These are phyloP conservation scores for Microcyclospora pomicola DNA, from an alignment of 2,329 filamentous ascomycete genomes.

Conservation along the genomic window DNA sequence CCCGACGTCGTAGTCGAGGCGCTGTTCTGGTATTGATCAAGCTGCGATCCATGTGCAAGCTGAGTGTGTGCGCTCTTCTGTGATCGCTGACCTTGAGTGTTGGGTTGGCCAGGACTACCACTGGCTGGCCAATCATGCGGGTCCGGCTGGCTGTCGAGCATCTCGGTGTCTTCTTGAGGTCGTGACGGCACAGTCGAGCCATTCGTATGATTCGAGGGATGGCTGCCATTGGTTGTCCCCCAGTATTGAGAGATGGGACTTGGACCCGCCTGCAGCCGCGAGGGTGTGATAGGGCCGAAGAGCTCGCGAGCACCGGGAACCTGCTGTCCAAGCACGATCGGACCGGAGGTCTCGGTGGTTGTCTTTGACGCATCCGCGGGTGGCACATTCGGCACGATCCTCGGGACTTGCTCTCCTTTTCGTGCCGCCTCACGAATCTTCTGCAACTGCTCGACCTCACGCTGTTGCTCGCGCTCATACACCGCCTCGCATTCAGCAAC, in stretches of 20 bases:
- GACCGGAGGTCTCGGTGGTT: constrained; percentile 31
- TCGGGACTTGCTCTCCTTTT: constrained; percentile 39
- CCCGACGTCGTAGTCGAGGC: constrained; percentile 73
- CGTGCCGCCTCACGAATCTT: constrained; percentile 48
- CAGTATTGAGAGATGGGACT: constrained; percentile 48
- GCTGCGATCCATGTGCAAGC: constrained; percentile 43
- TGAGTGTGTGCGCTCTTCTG: constrained; percentile 50
- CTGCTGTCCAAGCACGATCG: constrained; percentile 46
- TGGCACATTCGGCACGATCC: constrained; percentile 27
- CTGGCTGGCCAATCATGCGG: constrained; percentile 18
- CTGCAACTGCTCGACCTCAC: constrained; percentile 35
- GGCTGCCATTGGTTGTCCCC: constrained; percentile 25
- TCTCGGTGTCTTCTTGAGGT: constrained; percentile 29
- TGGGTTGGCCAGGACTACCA: constrained; percentile 13
- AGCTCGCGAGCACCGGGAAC: constrained; percentile 38
- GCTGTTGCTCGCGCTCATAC: constrained; percentile 57
- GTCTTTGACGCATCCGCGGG: constrained; percentile 27
- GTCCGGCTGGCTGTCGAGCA: constrained; percentile 29
- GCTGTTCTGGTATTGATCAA: constrained; percentile 60
- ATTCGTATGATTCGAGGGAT: constrained; percentile 25
- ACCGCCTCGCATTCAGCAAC: constrained; percentile 67
- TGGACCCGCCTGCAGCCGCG: constrained; percentile 40
- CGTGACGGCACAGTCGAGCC: constrained; percentile 28
- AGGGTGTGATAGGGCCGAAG: constrained; percentile 33
- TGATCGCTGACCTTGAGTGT: constrained; percentile 45